Conservation (phyloP, 2,329 filamentous ascomycete species). For the Talaromyces marneffei region DNA sequence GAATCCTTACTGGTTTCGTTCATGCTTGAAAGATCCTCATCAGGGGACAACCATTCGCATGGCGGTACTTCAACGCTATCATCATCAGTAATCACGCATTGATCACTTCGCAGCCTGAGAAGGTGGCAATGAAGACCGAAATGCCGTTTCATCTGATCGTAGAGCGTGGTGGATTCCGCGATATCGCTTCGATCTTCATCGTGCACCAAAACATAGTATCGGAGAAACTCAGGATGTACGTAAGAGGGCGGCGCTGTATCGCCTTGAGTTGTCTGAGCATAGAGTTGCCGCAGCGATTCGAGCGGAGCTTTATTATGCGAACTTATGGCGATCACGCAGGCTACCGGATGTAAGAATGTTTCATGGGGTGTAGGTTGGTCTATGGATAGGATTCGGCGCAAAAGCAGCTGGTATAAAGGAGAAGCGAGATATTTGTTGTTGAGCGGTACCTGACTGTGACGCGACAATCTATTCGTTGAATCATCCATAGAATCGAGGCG, state of each 20-base stretch:
- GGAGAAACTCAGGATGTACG: conserved; percentile 85
- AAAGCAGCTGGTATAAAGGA: conserved; percentile 77
- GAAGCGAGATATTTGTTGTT: conserved; percentile 49
- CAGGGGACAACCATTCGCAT: conserved; percentile 82
- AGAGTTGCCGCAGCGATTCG: conserved; percentile 77
- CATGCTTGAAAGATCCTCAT: conserved; percentile 75
- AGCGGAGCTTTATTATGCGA: conserved; percentile 79
- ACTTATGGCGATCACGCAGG: conserved; percentile 90
- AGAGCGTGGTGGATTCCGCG: conserved; percentile 77
- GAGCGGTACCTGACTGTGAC: conserved; percentile 26
- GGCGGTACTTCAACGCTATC: conserved; percentile 76
- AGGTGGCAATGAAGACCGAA: conserved; percentile 94
- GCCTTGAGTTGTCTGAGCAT: conserved; percentile 75
- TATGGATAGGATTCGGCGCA: conserved; percentile 75
- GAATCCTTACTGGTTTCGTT: conserved; percentile 50
- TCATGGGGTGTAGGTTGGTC: conserved; percentile 76
- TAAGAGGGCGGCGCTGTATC: conserved; percentile 69
- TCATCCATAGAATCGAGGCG: conserved; percentile 72
- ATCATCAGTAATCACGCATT: conserved; percentile 83
- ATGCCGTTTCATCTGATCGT: conserved; percentile 99
- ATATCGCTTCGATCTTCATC: conserved; percentile 96
- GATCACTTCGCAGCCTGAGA: conserved; percentile 73
- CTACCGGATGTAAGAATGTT: conserved; percentile 90
- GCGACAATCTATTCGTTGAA: conserved; percentile 28
- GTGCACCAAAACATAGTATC: conserved; percentile 94